Percentiles rank a stretch among this genome's conserved stretches.
These are phyloP conservation scores for Anisogramma anomala DNA, from an alignment of 2,329 filamentous ascomycete species.

Conservation along the genomic window DNA sequence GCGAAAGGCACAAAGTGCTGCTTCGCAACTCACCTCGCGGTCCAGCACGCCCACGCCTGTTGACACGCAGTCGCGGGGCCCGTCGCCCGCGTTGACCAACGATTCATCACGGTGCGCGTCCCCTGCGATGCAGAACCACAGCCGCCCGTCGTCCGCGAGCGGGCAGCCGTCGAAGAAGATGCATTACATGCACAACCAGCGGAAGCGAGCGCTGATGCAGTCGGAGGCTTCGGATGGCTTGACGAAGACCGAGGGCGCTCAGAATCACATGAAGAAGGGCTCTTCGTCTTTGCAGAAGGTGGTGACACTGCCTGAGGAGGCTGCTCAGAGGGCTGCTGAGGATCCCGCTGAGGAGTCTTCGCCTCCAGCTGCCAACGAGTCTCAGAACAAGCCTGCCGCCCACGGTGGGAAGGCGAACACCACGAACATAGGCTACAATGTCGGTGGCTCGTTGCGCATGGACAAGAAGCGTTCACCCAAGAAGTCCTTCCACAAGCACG, in stretches of 20 bases:
- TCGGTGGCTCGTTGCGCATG: constrained; percentile 23
- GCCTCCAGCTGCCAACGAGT: not conserved
- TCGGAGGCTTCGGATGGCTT: not conserved
- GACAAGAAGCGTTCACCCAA: constrained; percentile 3
- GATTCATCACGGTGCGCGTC: not conserved
- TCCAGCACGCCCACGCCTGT: not conserved
- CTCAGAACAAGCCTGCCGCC: not conserved
- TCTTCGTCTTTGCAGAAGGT: constrained; percentile 3
- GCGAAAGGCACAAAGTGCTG: constrained; percentile 1
- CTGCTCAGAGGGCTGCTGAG: too few relatives aligned
- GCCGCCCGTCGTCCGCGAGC: not conserved
- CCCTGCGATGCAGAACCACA: not conserved
- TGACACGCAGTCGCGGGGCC: not conserved
- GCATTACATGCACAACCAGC: constrained; percentile 2
- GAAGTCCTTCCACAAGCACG: constrained; percentile 5
- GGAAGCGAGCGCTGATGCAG: not conserved
- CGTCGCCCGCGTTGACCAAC: not conserved
- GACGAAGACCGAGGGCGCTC: constrained; percentile 2
- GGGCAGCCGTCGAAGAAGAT: constrained; percentile 1
- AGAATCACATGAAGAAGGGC: not conserved
- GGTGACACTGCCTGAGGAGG: too few relatives aligned
- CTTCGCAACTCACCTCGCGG: not conserved
- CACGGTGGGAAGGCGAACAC: not conserved
- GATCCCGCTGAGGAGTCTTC: not conserved
- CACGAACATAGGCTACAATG: constrained; percentile 19